These are phyloP conservation scores for Globisporangium sylvaticum DNA, from an alignment of 352 stramenopile genomes.

Conservation along the genomic window DNA sequence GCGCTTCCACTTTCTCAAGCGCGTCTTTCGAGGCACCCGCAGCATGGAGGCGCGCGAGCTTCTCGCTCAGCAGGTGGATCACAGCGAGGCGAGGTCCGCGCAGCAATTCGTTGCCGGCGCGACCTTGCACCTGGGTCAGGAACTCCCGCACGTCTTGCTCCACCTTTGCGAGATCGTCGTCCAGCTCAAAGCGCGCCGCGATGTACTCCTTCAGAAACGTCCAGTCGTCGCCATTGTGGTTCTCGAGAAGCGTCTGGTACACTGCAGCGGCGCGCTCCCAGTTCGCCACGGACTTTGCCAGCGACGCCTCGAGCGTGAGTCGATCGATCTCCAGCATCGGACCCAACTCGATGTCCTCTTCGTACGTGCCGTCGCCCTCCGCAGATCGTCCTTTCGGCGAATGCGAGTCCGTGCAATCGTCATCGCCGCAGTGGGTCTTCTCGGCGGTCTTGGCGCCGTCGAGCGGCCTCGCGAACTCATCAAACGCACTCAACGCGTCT, in stretches of 20 bases:
- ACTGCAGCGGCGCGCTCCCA: slow-evolving; percentile 50
- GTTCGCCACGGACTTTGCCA: slow-evolving; percentile 47
- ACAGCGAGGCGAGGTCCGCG: slow-evolving; percentile 65
- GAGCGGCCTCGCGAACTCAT: slow-evolving; percentile 54
- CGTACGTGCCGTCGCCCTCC: slow-evolving; percentile 68
- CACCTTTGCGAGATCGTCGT: slow-evolving; percentile 22
- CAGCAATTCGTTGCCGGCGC: slow-evolving; percentile 44
- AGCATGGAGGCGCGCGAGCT: slow-evolving; percentile 32
- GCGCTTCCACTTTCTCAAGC: slow-evolving; percentile 31
- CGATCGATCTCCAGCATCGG: slow-evolving; percentile 81
- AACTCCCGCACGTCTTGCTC: slow-evolving; percentile 32
- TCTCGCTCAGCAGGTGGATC: slow-evolving; percentile 54
- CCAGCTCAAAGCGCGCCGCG: slow-evolving; percentile 39
- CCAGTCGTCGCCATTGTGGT: slow-evolving; percentile 83
- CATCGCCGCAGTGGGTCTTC: slow-evolving; percentile 5
- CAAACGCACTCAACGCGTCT: slow-evolving; percentile 65
- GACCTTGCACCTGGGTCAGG: slow-evolving; percentile 39
- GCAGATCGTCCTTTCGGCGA: slow-evolving; percentile 44
- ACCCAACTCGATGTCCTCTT: slow-evolving; percentile 82
- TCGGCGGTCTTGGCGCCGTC: slow-evolving; percentile 8
- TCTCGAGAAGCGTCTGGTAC: slow-evolving; percentile 55
- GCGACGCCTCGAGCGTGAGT: slow-evolving; percentile 58
- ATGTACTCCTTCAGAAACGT: slow-evolving; percentile 72
- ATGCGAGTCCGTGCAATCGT: not conserved
- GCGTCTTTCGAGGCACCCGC: slow-evolving; percentile 6